Base-by-base conservation (phyloP, 345 rosid species). In the Salix arbutifolia region DNA sequence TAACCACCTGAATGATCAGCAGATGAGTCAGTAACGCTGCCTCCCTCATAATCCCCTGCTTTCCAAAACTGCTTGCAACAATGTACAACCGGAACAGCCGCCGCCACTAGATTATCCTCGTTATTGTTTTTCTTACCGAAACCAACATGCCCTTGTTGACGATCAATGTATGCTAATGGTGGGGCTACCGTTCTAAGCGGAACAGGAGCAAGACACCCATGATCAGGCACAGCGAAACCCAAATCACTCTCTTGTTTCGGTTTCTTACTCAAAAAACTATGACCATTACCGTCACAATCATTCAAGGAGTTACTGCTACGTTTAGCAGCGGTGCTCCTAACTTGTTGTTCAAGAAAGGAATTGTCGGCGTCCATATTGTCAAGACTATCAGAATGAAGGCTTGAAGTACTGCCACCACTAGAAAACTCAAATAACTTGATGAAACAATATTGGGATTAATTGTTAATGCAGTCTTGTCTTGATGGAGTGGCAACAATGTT, bases 41-140 rank as follows among this genome's bases (percentile, higher is more conserved):
- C 69, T 67, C 85, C 90, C 28, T 85, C 88, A 35, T 83, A 88
- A 31, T 89, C 90, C 31, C 89, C 90, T 1, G 90, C 91, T 82
- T 85, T 87, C 95, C 91, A 89, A 60, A 91, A 89, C 79, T 89
- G 93, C 75, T 84, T 86, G 58, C 86, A 77, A 7, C 79, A 19
- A 2, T 28, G 46, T 11, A 16, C 23, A 17, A 30, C 26, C 21
- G 62, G 4, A 48, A 64, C 8, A 28, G 19, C 42, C 18, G 19
- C 42, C 18, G 42, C 70, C 23, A 44, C 21, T 69, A 44, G 17
- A 18, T 28, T 18, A 3, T 21, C 53, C 58, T 69, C 21, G 21
- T 62, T 33, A 74, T n/a, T 38, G 18, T 52, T 28, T 3, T 53
- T 17, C 23, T 53, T 18, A 35, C 40, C 42, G 56, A 9, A 13